Evolutionary conservation across 345 rosid genomes (phyloP).

Genomic region (Firmiana major): DNA sequence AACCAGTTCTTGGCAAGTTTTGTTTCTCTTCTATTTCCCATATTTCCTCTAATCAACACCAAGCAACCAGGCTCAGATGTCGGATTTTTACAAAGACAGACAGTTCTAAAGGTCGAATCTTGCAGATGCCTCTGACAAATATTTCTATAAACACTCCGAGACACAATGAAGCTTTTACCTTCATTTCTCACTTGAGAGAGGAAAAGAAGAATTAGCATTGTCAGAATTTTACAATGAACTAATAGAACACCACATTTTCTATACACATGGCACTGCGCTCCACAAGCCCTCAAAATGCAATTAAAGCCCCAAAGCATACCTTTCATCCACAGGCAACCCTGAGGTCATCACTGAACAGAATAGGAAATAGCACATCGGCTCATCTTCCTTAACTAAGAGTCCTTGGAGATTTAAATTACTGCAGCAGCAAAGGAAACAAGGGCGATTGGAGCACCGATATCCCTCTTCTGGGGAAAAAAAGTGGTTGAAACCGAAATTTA

Average conservation of each 20-base stretch:
- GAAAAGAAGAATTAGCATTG: neutral
- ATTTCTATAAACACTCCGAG: neutral
- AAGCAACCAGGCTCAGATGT: neutral
- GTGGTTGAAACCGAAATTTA: neutral
- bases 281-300: neutral
- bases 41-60: neutral
- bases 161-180: neutral
- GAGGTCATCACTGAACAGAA: neutral
- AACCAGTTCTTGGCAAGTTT: neutral
- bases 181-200: neutral
- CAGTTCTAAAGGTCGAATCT: neutral
- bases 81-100: neutral
- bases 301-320: neutral
- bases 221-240: slow-evolving; percentile 5
- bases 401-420: neutral
- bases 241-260: neutral
- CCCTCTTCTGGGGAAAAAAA: neutral
- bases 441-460: neutral
- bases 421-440: neutral
- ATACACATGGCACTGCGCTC: neutral
- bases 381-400: neutral
- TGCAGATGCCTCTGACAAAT: neutral
- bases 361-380: neutral
- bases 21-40: neutral
- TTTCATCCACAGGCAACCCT: neutral